Conservation (phyloP, 1,284 basidiomycete species). For the Marasmius oreades region DNA sequence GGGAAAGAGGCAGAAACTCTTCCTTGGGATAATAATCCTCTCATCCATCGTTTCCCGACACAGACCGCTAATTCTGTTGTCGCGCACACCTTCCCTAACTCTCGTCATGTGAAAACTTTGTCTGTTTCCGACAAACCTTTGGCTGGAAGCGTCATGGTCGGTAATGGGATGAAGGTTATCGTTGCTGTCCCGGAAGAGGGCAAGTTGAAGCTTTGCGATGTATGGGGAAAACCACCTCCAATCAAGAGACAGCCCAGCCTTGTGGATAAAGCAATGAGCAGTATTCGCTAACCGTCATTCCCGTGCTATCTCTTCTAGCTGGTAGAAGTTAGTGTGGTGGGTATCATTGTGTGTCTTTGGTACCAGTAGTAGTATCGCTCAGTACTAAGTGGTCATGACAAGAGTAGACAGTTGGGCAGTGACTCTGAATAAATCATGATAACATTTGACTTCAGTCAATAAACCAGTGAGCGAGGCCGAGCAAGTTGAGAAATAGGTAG, state of each 20-base stretch:
- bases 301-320: no score
- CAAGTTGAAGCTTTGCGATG: constrained; percentile 51
- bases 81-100: constrained; percentile 53
- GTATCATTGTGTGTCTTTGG: no score
- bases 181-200: constrained; percentile 45
- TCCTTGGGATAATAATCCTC: background rate
- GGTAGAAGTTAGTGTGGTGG: no score
- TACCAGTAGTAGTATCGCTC: no score
- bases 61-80: constrained; percentile 44
- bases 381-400: no score
- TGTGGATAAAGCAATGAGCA: constrained; percentile 16
- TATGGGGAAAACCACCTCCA: constrained; percentile 41
- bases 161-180: constrained; percentile 44
- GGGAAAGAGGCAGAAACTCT: constrained; percentile 33
- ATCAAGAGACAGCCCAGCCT: constrained; percentile 40
- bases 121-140: constrained; percentile 38
- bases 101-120: constrained; percentile 41
- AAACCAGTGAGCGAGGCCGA: no score
- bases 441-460: no score
- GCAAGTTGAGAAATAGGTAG: no score
- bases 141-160: constrained; percentile 42
- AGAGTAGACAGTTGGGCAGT: no score
- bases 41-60: constrained; percentile 7
- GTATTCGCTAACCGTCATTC: background rate
- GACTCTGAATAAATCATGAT: no score